Evolutionary conservation across 345 rosid genomes (phyloP).

Genomic region (Pseudoturritis turrita): DNA sequence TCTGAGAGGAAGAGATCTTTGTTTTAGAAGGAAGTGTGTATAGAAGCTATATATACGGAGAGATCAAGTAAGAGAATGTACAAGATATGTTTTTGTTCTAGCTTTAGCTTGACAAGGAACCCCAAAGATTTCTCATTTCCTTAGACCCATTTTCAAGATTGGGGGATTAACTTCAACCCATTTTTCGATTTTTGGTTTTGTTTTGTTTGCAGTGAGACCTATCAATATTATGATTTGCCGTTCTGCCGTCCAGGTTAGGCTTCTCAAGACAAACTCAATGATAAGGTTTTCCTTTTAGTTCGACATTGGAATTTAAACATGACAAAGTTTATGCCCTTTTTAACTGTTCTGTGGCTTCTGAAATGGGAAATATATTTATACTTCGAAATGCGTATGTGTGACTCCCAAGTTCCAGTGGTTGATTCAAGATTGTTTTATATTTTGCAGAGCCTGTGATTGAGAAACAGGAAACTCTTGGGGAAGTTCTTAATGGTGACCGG

Average conservation of each 20-base stretch:
- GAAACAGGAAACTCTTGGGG: constrained; percentile 67
- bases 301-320: not conserved
- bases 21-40: not conserved
- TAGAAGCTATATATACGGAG: not conserved
- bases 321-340: not conserved
- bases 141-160: not conserved
- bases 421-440: not conserved
- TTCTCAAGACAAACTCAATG: constrained; percentile 16
- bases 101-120: constrained; percentile 10
- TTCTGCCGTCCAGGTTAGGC: constrained; percentile 82
- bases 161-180: not conserved
- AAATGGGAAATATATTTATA: not conserved
- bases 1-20: not conserved
- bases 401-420: not conserved
- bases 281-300: constrained; percentile 9
- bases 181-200: not conserved
- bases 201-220: constrained; percentile 69
- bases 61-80: constrained; percentile 9
- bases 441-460: constrained; percentile 51
- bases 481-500: constrained; percentile 79
- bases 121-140: not conserved
- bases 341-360: not conserved
- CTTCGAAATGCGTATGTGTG: not conserved
- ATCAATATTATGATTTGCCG: constrained; percentile 69
- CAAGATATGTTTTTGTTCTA: not conserved